phyloP scores from a whole-genome alignment of 768 basidiomycete species.

The Leccinum ochraceum region DNA sequence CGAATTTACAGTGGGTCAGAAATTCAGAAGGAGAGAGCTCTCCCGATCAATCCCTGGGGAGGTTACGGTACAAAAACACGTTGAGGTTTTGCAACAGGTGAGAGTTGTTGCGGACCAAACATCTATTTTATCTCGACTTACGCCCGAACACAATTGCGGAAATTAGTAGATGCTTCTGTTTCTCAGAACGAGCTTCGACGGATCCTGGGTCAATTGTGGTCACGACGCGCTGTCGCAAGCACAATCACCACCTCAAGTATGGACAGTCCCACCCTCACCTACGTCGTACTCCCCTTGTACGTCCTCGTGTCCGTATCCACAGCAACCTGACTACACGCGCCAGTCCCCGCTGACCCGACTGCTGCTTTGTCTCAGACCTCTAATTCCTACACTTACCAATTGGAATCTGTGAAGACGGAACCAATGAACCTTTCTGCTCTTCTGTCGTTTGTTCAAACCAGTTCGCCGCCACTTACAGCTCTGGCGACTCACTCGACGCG shows the following conservation, averaged over 20 bases:
- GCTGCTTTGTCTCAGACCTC: slow-evolving; percentile 36
- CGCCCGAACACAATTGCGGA: slow-evolving; percentile 51
- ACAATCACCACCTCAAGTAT: slow-evolving; percentile 34
- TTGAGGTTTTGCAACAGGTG: slow-evolving; percentile 81
- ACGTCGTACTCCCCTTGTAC: slow-evolving; percentile 25
- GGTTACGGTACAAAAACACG: slow-evolving; percentile 46
- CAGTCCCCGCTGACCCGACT: slow-evolving; percentile 31
- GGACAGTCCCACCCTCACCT: slow-evolving; percentile 32
- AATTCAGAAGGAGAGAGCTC: slow-evolving; percentile 59
- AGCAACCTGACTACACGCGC: slow-evolving; percentile 31
- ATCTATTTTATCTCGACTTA: slow-evolving; percentile 6
- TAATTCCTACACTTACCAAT: slow-evolving; percentile 28
- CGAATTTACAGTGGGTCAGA: slow-evolving; percentile 73
- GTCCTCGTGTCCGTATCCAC: slow-evolving; percentile 32
- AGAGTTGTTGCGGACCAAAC: slow-evolving; percentile 23
- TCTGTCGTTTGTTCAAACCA: slow-evolving; percentile 27
- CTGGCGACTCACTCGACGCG: slow-evolving; percentile 8
- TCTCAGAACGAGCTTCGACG: slow-evolving; percentile 78
- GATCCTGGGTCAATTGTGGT: slow-evolving; percentile 70
- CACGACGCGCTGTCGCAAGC: slow-evolving; percentile 44
- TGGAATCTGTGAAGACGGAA: slow-evolving; percentile 31
- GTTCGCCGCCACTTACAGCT: slow-evolving; percentile 21
- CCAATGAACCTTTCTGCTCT: slow-evolving; percentile 33
- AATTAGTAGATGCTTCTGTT: slow-evolving; percentile 75
- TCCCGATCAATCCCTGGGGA: slow-evolving; percentile 67